These are phyloP conservation scores for Suhomyces emberorum DNA, from an alignment of 805 yeast species.

Conservation along the genomic window DNA sequence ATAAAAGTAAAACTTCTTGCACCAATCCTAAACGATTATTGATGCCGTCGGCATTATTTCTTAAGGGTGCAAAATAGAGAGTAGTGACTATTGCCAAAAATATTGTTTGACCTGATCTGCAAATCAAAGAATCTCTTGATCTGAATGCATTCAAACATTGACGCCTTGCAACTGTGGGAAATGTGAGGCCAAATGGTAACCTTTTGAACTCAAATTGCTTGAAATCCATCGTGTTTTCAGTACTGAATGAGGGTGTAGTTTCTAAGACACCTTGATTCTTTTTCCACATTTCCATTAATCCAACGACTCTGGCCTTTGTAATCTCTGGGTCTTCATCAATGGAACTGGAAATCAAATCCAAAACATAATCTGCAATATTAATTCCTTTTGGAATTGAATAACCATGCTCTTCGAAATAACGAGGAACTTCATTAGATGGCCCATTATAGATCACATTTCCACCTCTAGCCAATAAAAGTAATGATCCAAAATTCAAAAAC, in stretches of 20 bases:
- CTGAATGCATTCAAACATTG: constrained; percentile 34
- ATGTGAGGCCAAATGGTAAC: constrained; percentile 24
- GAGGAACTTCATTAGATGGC: constrained; percentile 39
- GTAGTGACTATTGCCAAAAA: constrained; percentile 65
- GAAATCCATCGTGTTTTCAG: background rate
- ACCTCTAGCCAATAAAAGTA: constrained; percentile 71
- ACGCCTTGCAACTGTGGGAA: constrained; percentile 29
- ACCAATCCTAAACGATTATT: constrained; percentile 69
- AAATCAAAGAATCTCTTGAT: constrained; percentile 54
- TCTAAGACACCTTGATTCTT: background rate
- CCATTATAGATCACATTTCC: constrained; percentile 73
- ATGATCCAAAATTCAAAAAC: constrained; percentile 64
- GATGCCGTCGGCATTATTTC: constrained; percentile 45
- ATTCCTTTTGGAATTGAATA: constrained; percentile 56
- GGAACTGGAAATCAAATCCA: constrained; percentile 61
- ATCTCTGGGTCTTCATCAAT: constrained; percentile 22
- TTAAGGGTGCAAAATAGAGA: constrained; percentile 53
- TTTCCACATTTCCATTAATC: constrained; percentile 29
- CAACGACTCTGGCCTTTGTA: constrained; percentile 19
- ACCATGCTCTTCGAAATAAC: constrained; percentile 49
- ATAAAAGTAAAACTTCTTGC: constrained; percentile 69
- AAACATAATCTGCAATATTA: constrained; percentile 70
- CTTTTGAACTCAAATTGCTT: background rate
- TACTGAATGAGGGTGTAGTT: background rate
- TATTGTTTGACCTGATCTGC: constrained; percentile 64